Evolutionary conservation across 2,329 filamentous ascomycete genomes (phyloP).

Genomic region (Penicillium sp.): DNA sequence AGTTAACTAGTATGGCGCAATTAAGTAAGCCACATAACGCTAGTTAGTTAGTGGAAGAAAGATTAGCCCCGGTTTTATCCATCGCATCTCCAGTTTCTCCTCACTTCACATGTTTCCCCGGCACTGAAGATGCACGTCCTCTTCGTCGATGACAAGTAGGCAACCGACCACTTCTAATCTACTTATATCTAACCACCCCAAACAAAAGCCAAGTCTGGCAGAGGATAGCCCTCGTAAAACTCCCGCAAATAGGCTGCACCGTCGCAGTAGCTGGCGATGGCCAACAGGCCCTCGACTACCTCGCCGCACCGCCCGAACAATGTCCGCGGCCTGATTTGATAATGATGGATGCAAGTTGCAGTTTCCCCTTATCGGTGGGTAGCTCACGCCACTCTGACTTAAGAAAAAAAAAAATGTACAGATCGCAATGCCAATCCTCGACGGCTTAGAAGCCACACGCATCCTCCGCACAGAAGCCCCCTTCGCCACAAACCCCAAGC

Average conservation of each 20-base stretch:
- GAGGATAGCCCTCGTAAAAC: not conserved
- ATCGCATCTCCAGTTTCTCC: not conserved
- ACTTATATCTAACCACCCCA: not conserved
- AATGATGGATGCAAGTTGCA: slow-evolving; percentile 18
- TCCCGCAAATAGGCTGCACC: slow-evolving; percentile 10
- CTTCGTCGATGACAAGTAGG: slow-evolving; percentile 14
- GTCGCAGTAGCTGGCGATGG: slow-evolving; percentile 5
- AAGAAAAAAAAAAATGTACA: not conserved
- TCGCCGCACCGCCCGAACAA: not conserved
- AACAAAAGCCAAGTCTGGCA: slow-evolving; percentile 1
- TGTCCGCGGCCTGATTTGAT: slow-evolving; percentile 16
- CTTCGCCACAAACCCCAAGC: slow-evolving; percentile 10
- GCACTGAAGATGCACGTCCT: slow-evolving; percentile 14
- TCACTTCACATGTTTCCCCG: not conserved
- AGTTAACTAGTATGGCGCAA: not conserved
- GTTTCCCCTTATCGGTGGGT: too few relatives aligned
- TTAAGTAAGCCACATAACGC: not conserved
- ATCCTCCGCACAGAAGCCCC: slow-evolving; percentile 17
- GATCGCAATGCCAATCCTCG: slow-evolving; percentile 13
- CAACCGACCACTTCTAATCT: not conserved
- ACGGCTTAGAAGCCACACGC: slow-evolving; percentile 1
- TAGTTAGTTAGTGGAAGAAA: not conserved
- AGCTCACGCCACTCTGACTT: not conserved
- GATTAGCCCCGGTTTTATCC: not conserved
- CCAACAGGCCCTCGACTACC: slow-evolving; percentile 18